Evolutionary conservation across 257 asterid species (phyloP).

Genomic region (Asclepias syriaca): DNA sequence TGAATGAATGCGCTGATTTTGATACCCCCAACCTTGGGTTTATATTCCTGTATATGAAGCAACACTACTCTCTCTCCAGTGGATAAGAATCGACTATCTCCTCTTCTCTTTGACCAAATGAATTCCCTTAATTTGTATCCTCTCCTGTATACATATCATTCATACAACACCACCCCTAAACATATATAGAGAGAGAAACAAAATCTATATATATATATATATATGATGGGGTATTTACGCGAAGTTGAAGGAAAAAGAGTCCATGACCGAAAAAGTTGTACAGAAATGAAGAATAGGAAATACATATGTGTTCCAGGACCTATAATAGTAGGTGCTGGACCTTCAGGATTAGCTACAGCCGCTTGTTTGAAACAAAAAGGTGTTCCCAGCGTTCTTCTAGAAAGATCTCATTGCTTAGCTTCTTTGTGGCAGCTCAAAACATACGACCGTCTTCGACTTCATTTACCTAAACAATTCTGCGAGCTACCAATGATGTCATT

Average conservation of each 20-base stretch:
- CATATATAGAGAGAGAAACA: background rate
- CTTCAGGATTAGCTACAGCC: constrained; percentile 76
- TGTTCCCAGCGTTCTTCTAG: constrained; percentile 52
- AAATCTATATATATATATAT: background rate
- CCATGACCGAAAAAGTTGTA: constrained; percentile 40
- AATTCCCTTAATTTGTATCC: constrained; percentile 21
- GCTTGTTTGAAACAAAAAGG: constrained; percentile 58
- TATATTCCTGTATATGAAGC: constrained; percentile 7
- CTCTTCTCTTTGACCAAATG: constrained; percentile 9
- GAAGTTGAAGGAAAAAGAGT: constrained; percentile 54
- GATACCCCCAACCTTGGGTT: constrained; percentile 28
- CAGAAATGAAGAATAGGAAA: background rate
- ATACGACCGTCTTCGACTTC: constrained; percentile 75
- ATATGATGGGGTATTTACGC: constrained; percentile 28
- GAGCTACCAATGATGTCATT: constrained; percentile 76
- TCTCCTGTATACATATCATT: background rate
- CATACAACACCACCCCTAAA: background rate
- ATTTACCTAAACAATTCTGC: constrained; percentile 74
- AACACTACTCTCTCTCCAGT: constrained; percentile 11
- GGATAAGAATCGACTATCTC: constrained; percentile 35
- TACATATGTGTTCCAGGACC: constrained; percentile 52
- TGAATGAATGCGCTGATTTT: constrained; percentile 44
- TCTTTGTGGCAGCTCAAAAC: constrained; percentile 82
- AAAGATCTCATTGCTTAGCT: constrained; percentile 75
- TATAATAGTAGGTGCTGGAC: constrained; percentile 80